These are phyloP conservation scores for Serendipita sp. DNA, from an alignment of 768 basidiomycete species.

Conservation along the genomic window DNA sequence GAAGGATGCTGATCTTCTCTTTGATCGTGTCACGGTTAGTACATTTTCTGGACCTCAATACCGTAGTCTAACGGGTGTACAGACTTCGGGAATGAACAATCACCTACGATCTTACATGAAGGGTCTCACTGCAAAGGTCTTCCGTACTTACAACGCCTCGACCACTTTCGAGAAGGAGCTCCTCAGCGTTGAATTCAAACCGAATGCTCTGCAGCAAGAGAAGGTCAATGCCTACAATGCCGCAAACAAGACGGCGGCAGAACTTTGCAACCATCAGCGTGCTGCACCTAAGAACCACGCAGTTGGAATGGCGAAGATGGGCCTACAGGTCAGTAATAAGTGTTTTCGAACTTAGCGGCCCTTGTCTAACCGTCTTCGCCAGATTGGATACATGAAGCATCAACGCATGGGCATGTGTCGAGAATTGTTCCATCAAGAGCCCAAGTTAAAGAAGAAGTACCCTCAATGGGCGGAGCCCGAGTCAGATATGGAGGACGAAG, in stretches of 20 bases:
- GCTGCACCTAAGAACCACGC: slow-evolving; percentile 84
- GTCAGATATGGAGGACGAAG: slow-evolving; percentile 78
- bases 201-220: slow-evolving; percentile 50
- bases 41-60: slow-evolving; percentile 1
- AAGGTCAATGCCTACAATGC: slow-evolving; percentile 95
- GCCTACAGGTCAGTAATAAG: slow-evolving; percentile 48
- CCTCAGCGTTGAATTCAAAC: slow-evolving; percentile 46
- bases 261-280: slow-evolving; percentile 98
- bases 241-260: slow-evolving; percentile 92
- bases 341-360: neutral
- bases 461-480: slow-evolving; percentile 61
- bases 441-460: slow-evolving; percentile 68
- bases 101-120: slow-evolving; percentile 91
- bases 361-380: slow-evolving; percentile 4
- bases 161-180: slow-evolving; percentile 86
- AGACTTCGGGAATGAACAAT: slow-evolving; percentile 81
- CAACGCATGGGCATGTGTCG: slow-evolving; percentile 95
- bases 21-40: slow-evolving; percentile 87
- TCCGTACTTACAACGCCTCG: slow-evolving; percentile 99
- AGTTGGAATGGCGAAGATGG: slow-evolving; percentile 88
- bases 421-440: slow-evolving; percentile 59
- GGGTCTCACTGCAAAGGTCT: slow-evolving; percentile 95
- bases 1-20: slow-evolving; percentile 70
- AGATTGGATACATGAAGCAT: slow-evolving; percentile 85
- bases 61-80: slow-evolving; percentile 2